A percentile compares a stretch with the other conserved stretches of the same genome.
Conservation (phyloP, 2,329 filamentous ascomycete genomes). For the Exophiala alcalophila region DNA sequence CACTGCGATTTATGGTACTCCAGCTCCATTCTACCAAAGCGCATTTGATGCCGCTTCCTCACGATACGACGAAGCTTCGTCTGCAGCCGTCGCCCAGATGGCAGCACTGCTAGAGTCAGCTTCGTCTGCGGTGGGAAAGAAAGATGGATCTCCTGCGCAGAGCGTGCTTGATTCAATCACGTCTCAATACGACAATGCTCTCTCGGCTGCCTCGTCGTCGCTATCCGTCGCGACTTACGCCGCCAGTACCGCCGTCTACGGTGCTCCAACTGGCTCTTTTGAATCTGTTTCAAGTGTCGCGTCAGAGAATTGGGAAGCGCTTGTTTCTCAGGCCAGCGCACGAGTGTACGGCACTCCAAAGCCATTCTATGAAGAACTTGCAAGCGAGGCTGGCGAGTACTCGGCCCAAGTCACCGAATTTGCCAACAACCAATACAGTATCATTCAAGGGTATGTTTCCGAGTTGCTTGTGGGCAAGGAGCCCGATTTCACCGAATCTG, state of each 20-base stretch:
- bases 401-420: slow-evolving; percentile 61
- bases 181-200: slow-evolving; percentile 44
- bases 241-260: slow-evolving; percentile 46
- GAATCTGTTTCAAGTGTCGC: slow-evolving; percentile 54
- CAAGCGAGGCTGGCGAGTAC: slow-evolving; percentile 39
- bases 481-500: slow-evolving; percentile 75
- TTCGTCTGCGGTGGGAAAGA: slow-evolving; percentile 37
- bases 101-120: slow-evolving; percentile 41
- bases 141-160: slow-evolving; percentile 38
- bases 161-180: slow-evolving; percentile 45
- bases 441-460: slow-evolving; percentile 68
- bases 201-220: slow-evolving; percentile 46
- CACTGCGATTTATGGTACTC: slow-evolving; percentile 32
- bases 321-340: slow-evolving; percentile 64
- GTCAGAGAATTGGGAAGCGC: slow-evolving; percentile 61
- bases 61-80: slow-evolving; percentile 38
- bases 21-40: slow-evolving; percentile 37
- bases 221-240: slow-evolving; percentile 38
- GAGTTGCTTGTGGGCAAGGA: slow-evolving; percentile 76
- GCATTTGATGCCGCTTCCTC: slow-evolving; percentile 37
- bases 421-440: slow-evolving; percentile 63
- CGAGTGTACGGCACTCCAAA: slow-evolving; percentile 68
- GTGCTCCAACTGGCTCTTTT: slow-evolving; percentile 41
- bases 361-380: slow-evolving; percentile 35
- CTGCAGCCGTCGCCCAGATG: slow-evolving; percentile 42